These are phyloP conservation scores for Decorospora gaudefroyi DNA, from an alignment of 2,329 filamentous ascomycete species.

Conservation along the genomic window DNA sequence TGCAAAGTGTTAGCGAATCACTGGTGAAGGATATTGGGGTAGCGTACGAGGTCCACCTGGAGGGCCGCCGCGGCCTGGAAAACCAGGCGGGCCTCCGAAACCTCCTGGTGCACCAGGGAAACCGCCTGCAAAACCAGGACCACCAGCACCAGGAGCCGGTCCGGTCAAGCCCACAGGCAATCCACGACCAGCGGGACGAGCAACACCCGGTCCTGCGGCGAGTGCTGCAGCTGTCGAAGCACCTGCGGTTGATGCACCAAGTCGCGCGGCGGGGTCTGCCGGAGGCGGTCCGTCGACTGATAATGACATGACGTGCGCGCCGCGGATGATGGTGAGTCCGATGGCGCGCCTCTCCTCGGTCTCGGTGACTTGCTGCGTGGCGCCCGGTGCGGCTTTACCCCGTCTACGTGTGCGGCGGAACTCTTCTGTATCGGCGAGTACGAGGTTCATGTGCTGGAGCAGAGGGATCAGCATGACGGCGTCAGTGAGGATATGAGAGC, in stretches of 20 bases:
- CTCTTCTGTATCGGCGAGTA: slow-evolving; percentile 91
- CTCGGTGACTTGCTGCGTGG: slow-evolving; percentile 71
- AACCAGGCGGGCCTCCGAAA: slow-evolving; percentile 45
- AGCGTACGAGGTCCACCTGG: slow-evolving; percentile 47
- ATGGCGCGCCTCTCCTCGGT: slow-evolving; percentile 97
- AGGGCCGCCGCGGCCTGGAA: slow-evolving; percentile 46
- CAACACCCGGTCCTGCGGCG: slow-evolving; percentile 83
- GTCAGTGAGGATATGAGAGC: not conserved
- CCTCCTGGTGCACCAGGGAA: slow-evolving; percentile 45
- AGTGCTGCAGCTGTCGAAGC: slow-evolving; percentile 64
- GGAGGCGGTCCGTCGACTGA: slow-evolving; percentile 96
- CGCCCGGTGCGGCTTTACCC: slow-evolving; percentile 70
- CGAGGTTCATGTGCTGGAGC: slow-evolving; percentile 93
- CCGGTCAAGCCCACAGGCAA: slow-evolving; percentile 81
- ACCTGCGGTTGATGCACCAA: slow-evolving; percentile 75
- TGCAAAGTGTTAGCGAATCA: slow-evolving; percentile 31
- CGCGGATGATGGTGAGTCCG: slow-evolving; percentile 90
- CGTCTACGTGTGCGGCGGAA: slow-evolving; percentile 41
- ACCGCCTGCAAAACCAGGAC: slow-evolving; percentile 61
- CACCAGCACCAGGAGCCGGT: slow-evolving; percentile 85
- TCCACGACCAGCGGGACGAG: slow-evolving; percentile 87
- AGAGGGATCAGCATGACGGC: slow-evolving; percentile 18
- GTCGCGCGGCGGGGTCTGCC: slow-evolving; percentile 85
- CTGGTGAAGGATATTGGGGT: not conserved
- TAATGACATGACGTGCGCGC: slow-evolving; percentile 90